phyloP scores from a whole-genome alignment of 2,329 filamentous ascomycete genomes.

The Pseudopithomyces maydicus region DNA sequence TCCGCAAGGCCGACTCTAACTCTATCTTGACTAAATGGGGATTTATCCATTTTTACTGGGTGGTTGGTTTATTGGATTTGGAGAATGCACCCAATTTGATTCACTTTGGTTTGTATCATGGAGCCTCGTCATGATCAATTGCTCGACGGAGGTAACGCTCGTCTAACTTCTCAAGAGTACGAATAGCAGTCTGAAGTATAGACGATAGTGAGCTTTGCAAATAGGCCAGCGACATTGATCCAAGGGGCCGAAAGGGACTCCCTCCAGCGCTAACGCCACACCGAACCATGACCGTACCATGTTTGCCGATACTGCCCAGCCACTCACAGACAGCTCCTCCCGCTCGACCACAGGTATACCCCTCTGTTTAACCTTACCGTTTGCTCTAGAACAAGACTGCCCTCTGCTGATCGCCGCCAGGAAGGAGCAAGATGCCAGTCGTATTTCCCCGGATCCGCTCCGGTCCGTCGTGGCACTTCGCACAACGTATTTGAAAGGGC shows the following conservation, averaged over 20 bases:
- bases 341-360: slow-evolving; percentile 12
- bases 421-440: slow-evolving; percentile 1
- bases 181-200: not conserved
- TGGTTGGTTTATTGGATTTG: not conserved
- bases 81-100: not conserved
- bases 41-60: not conserved
- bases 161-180: too few species aligned
- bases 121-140: not conserved
- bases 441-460: slow-evolving; percentile 14
- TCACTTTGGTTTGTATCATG: not conserved
- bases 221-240: not conserved
- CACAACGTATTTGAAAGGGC: slow-evolving; percentile 20
- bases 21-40: not conserved
- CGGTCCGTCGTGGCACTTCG: slow-evolving; percentile 15
- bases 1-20: slow-evolving; percentile 30
- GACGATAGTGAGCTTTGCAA: too few species aligned
- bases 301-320: slow-evolving; percentile 3
- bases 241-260: not conserved
- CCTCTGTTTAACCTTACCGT: slow-evolving; percentile 11
- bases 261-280: slow-evolving; percentile 1
- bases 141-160: not conserved
- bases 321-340: slow-evolving; percentile 8
- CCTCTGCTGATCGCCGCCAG: slow-evolving; percentile 9
- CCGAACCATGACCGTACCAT: slow-evolving; percentile 7
- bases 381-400: slow-evolving; percentile 6